Evolutionary conservation across 306 rosid species (phyloP).

Genomic region (Vigna nakashimae): DNA sequence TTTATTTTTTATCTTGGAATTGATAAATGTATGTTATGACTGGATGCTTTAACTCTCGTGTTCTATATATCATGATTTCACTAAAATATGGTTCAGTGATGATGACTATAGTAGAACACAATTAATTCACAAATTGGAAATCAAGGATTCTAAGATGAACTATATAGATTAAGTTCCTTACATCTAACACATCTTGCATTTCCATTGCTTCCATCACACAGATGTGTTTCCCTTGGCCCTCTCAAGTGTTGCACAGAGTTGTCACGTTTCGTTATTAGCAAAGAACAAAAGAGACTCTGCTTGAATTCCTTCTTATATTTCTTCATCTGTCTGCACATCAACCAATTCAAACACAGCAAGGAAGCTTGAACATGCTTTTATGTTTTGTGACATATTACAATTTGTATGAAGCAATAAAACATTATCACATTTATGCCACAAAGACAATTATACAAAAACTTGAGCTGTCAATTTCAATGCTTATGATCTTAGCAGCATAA

Average conservation of each 20-base stretch:
- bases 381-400: background rate
- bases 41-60: background rate
- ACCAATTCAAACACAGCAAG: background rate
- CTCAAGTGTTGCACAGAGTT: conserved; percentile 51
- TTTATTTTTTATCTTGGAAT: background rate
- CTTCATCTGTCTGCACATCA: conserved; percentile 65
- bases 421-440: background rate
- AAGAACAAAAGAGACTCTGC: conserved; percentile 55
- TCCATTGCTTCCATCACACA: conserved; percentile 1
- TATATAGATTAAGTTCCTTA: conserved; percentile 61
- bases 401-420: background rate
- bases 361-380: background rate
- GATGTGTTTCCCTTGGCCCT: conserved; percentile 48
- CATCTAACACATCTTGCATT: conserved; percentile 39
- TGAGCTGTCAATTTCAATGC: background rate
- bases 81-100: background rate
- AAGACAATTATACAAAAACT: background rate
- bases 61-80: background rate
- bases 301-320: conserved; percentile 59
- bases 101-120: background rate
- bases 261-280: conserved; percentile 59
- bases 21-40: background rate
- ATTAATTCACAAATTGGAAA: background rate
- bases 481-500: background rate
- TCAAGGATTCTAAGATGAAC: background rate